A percentile compares a stretch with the other conserved stretches of the same genome.
These are phyloP conservation scores for Xylaria sp. DNA, from an alignment of 2,329 filamentous ascomycete species.

Conservation along the genomic window DNA sequence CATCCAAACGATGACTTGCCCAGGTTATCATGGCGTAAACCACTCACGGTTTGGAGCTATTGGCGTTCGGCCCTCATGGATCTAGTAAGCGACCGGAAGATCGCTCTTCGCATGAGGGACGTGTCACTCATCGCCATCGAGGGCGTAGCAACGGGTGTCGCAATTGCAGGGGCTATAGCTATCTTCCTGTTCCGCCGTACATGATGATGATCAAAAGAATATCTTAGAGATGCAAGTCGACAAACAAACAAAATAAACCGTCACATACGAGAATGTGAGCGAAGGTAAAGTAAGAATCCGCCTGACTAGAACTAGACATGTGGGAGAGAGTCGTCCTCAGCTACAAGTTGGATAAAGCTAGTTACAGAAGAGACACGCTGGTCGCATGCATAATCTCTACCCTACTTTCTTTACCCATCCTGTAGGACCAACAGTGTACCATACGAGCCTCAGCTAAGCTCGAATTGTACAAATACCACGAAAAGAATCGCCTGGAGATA, in stretches of 20 bases:
- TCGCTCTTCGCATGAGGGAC: constrained; percentile 74
- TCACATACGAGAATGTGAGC: no score
- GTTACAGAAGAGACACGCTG: constrained; percentile 2
- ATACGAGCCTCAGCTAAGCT: constrained; percentile 12
- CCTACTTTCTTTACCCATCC: background rate
- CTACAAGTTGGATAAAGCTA: background rate
- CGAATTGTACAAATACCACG: constrained; percentile 18
- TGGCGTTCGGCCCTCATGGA: constrained; percentile 65
- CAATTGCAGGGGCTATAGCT: constrained; percentile 64
- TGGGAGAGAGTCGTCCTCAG: constrained; percentile 39
- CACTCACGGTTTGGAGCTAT: constrained; percentile 53
- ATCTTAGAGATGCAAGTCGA: constrained; percentile 8
- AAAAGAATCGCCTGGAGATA: background rate
- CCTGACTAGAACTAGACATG: constrained; percentile 20
- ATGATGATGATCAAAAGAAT: constrained; percentile 13
- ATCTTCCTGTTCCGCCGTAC: constrained; percentile 48
- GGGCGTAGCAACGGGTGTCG: constrained; percentile 73
- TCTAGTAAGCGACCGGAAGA: constrained; percentile 71
- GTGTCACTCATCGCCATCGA: constrained; percentile 75
- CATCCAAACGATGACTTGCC: background rate
- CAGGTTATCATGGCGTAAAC: constrained; percentile 54
- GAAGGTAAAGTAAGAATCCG: background rate
- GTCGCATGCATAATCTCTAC: background rate
- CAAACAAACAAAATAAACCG: background rate
- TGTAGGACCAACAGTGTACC: constrained; percentile 10